phyloP scores from a whole-genome alignment of 140 eudicot species.

The Senecio squalidus region DNA sequence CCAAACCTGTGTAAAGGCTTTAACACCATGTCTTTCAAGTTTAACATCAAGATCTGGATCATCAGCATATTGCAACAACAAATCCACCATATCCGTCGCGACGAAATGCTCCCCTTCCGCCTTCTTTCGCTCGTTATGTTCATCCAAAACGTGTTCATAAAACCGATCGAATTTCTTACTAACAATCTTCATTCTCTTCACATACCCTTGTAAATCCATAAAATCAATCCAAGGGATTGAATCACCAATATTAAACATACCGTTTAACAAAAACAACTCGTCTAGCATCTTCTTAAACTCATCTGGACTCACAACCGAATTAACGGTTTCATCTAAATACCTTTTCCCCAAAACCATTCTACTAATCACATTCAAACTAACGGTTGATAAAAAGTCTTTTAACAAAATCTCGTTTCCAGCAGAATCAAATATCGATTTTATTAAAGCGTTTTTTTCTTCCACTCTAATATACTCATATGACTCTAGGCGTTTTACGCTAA shows the following conservation, averaged over 20 bases:
- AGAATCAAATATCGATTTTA: slow-evolving; percentile 16
- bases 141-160: slow-evolving; percentile 68
- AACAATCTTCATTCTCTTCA: slow-evolving; percentile 79
- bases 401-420: slow-evolving; percentile 28
- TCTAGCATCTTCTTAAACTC: slow-evolving; percentile 76
- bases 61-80: slow-evolving; percentile 70
- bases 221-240: slow-evolving; percentile 61
- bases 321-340: slow-evolving; percentile 37
- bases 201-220: slow-evolving; percentile 84
- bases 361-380: slow-evolving; percentile 81
- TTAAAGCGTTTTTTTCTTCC: slow-evolving; percentile 47
- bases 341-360: slow-evolving; percentile 85
- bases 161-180: slow-evolving; percentile 79
- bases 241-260: slow-evolving; percentile 88
- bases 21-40: slow-evolving; percentile 80
- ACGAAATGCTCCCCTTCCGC: slow-evolving; percentile 26
- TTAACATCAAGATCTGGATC: slow-evolving; percentile 73
- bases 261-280: slow-evolving; percentile 67
- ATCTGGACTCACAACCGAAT: slow-evolving; percentile 47
- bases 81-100: slow-evolving; percentile 84
- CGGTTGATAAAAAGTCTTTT: slow-evolving; percentile 56
- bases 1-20: slow-evolving; percentile 80
- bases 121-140: slow-evolving; percentile 48
- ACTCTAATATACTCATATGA: slow-evolving; percentile 73
- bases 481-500: slow-evolving; percentile 61